These are phyloP conservation scores for Kwoniella dejecticola DNA, from an alignment of 768 basidiomycete species.

Conservation along the genomic window DNA sequence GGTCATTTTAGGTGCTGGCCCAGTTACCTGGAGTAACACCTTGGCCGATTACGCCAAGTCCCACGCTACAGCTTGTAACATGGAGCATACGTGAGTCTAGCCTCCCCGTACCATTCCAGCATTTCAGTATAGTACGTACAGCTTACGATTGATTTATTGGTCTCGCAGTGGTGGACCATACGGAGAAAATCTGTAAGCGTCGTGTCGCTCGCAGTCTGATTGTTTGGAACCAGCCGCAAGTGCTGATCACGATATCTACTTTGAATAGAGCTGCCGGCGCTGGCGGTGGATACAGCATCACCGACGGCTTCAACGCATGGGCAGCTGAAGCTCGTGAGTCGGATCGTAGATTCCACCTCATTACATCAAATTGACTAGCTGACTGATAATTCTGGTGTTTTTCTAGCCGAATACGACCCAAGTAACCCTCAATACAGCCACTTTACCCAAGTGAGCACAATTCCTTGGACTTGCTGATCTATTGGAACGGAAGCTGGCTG, in stretches of 20 bases:
- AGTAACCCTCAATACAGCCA: slow-evolving; percentile 22
- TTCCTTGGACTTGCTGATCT: background rate
- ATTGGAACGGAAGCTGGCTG: no score
- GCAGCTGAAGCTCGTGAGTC: slow-evolving; percentile 31
- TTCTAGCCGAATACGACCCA: slow-evolving; percentile 16
- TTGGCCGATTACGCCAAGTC: slow-evolving; percentile 67
- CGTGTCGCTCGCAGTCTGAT: background rate
- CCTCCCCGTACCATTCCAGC: background rate
- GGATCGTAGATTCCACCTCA: background rate
- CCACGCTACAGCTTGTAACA: slow-evolving; percentile 71
- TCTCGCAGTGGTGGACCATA: slow-evolving; percentile 28
- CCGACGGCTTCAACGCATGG: slow-evolving; percentile 35
- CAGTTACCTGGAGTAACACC: slow-evolving; percentile 67
- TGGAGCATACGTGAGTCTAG: slow-evolving; percentile 60
- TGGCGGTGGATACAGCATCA: slow-evolving; percentile 33
- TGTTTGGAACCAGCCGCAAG: background rate
- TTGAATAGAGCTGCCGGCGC: slow-evolving; percentile 26
- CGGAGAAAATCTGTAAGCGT: slow-evolving; percentile 48
- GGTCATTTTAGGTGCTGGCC: slow-evolving; percentile 58
- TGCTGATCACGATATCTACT: background rate
- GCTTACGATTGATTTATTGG: background rate
- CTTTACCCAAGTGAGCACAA: slow-evolving; percentile 17
- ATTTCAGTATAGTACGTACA: background rate
- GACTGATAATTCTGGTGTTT: background rate
- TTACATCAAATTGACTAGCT: background rate